Evolutionary conservation across 2,329 filamentous ascomycete genomes (phyloP), one percentile per base, ranked within the genome.

Genomic region (Plectosphaerella sp.): DNA sequence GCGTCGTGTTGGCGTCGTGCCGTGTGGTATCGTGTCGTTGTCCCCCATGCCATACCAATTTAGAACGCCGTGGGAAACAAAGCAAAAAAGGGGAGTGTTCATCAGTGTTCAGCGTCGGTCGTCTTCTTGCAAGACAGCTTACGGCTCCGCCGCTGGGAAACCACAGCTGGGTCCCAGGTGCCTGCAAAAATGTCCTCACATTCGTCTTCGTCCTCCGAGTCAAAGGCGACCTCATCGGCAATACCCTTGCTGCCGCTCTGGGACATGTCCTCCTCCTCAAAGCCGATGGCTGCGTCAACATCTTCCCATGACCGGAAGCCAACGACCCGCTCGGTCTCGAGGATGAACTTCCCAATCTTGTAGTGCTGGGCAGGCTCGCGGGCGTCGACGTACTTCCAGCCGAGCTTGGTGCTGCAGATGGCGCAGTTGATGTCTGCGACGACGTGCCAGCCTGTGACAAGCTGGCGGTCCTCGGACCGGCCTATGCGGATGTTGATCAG

Each of bases 331-430:
- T 79, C 76, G 39, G 78, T 81, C 69, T 88, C 84, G 39, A 88
- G 65, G 28, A 87, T 87, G 62, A 81, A 87, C 65, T 87, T 87
- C 58, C 83, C 83, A 48, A 87, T 74, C 67, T 88, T 88, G 72
- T 88, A 88, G 62, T 75, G 77, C 64, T 87, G 84, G 46, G 72
- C 67, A 51, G 70, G 61, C 58, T 86, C 80, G 54, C 75, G 76
- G 2, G 84, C 83, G 62, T 84, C 80, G 43, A 87, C 74, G 60
- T 88, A 88, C 65, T 87, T 87, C 84, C 84, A 88, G 16, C 84
- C 84, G 9, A 88, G 62, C 59, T 80, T 80, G 49, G 70, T 71
- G 24, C 70, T 68, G 65, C 84, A 88, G 24, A 77, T 69, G 10
- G 64, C 63, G 61, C 84, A 88, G 46, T 65, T 72, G 47, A 87